Conservation (phyloP, 257 asterid species). For the Verbena officinalis region DNA sequence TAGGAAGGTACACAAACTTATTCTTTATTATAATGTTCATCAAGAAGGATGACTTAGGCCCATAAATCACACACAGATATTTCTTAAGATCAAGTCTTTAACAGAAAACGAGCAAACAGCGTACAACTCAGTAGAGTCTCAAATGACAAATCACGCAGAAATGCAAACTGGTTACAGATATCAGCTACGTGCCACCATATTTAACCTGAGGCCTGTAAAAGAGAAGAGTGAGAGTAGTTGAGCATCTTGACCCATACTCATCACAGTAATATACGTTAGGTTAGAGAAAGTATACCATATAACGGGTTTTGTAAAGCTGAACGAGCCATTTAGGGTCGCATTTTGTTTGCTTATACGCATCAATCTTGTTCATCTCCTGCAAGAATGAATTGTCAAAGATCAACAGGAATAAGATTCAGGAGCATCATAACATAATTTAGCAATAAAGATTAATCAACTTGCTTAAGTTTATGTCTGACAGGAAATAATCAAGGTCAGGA, state of each 20-base stretch:
- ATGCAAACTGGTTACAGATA: neutral
- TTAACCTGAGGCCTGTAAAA: conserved; percentile 26
- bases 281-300: conserved; percentile 41
- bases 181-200: neutral
- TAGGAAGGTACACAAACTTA: neutral
- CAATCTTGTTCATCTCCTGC: conserved; percentile 61
- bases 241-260: neutral
- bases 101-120: neutral
- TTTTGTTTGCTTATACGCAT: conserved; percentile 66
- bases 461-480: neutral
- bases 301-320: conserved; percentile 39
- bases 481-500: neutral
- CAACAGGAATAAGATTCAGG: neutral
- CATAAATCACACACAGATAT: conserved; percentile 7
- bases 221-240: neutral
- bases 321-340: conserved; percentile 45
- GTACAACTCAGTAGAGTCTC: neutral
- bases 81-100: neutral
- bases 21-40: neutral
- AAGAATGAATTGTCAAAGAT: neutral
- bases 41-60: neutral
- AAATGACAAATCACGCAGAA: neutral
- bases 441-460: neutral
- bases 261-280: neutral
- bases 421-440: neutral